These are phyloP conservation scores for Naganishia sp. DNA, from an alignment of 1,284 basidiomycete genomes.

Conservation along the genomic window DNA sequence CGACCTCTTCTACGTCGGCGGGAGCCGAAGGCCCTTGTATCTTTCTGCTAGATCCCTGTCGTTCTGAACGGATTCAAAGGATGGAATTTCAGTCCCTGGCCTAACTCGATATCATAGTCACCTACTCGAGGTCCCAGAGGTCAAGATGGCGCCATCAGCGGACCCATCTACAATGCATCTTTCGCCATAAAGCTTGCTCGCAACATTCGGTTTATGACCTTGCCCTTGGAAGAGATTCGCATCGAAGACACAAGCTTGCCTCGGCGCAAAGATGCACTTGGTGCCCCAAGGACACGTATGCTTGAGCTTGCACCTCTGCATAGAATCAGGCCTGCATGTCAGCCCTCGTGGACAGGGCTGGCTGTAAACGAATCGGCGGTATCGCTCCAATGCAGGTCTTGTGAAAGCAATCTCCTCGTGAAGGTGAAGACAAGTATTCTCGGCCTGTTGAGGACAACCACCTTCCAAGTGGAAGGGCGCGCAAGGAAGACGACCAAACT, in stretches of 20 bases:
- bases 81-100: too few species aligned
- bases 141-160: background rate
- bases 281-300: constrained; percentile 17
- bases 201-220: constrained; percentile 19
- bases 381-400: constrained; percentile 8
- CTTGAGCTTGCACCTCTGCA: constrained; percentile 12
- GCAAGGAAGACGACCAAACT: constrained; percentile 8
- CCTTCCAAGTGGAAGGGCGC: constrained; percentile 24
- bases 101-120: background rate
- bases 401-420: constrained; percentile 25
- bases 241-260: constrained; percentile 11
- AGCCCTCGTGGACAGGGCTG: constrained; percentile 24
- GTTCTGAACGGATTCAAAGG: too few species aligned
- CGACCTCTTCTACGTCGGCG: too few species aligned
- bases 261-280: background rate
- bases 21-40: too few species aligned
- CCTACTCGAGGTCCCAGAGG: background rate
- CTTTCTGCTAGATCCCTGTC: too few species aligned
- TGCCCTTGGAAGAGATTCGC: constrained; percentile 9
- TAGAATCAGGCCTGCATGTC: constrained; percentile 5
- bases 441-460: constrained; percentile 1
- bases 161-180: background rate
- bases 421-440: constrained; percentile 16
- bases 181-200: constrained; percentile 10
- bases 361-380: constrained; percentile 28